These are phyloP conservation scores for Podaxis rugospora DNA, from an alignment of 768 basidiomycete genomes.

Conservation along the genomic window DNA sequence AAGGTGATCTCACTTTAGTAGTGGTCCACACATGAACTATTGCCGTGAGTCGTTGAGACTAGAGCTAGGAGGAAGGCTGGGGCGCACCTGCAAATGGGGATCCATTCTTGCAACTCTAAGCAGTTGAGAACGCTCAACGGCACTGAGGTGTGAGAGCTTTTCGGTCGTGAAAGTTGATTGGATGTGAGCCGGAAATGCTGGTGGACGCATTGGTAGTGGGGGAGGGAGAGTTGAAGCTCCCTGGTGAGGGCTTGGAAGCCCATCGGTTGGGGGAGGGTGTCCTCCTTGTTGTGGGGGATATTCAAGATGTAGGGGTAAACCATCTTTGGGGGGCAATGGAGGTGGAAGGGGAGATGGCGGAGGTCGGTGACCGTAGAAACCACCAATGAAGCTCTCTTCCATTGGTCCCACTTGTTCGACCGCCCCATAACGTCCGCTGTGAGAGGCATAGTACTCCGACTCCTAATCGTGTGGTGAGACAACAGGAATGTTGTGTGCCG, in stretches of 20 bases:
- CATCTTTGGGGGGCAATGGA: slow-evolving; percentile 45
- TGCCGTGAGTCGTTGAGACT: background rate
- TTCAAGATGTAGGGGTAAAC: slow-evolving; percentile 10
- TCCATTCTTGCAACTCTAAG: slow-evolving; percentile 64
- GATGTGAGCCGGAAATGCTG: slow-evolving; percentile 13
- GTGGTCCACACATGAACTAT: slow-evolving; percentile 86
- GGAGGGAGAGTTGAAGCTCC: background rate
- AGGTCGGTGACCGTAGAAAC: slow-evolving; percentile 33
- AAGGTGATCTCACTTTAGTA: slow-evolving; percentile 44
- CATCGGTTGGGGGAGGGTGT: background rate
- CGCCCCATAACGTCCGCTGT: slow-evolving; percentile 49
- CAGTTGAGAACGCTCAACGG: slow-evolving; percentile 62
- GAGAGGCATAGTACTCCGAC: slow-evolving; percentile 22
- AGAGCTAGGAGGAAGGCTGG: background rate
- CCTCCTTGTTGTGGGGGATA: background rate
- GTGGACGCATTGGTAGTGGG: background rate
- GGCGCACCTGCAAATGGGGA: slow-evolving; percentile 65
- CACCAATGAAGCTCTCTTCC: slow-evolving; percentile 58
- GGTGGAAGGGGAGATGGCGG: slow-evolving; percentile 42
- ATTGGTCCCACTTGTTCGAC: slow-evolving; percentile 58
- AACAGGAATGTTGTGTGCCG: background rate
- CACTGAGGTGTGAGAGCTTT: slow-evolving; percentile 46
- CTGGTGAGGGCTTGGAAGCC: background rate
- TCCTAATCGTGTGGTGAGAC: slow-evolving; percentile 23
- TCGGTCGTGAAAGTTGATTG: slow-evolving; percentile 30